Percentiles rank a stretch among this genome's conserved stretches.
These are phyloP conservation scores for Handroanthus guayacan DNA, from an alignment of 257 asterid genomes.

Conservation along the genomic window DNA sequence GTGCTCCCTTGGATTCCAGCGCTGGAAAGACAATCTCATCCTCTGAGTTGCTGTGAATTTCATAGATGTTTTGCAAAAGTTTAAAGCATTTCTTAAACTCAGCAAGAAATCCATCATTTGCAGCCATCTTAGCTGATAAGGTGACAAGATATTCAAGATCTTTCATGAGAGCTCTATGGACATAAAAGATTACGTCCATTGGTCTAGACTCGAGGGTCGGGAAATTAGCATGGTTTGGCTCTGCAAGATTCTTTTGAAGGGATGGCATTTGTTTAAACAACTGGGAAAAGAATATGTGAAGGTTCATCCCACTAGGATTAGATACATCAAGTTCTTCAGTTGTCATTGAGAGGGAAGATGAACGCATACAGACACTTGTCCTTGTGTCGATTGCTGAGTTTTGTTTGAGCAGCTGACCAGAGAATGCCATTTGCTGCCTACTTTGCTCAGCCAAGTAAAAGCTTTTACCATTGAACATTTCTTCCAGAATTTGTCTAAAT, in stretches of 20 bases:
- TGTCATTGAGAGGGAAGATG: conserved; percentile 49
- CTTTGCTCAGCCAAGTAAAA: conserved; percentile 58
- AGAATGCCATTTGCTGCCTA: conserved; percentile 39
- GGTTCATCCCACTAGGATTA: conserved; percentile 50
- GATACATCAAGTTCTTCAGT: conserved; percentile 44
- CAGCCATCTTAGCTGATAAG: conserved; percentile 65
- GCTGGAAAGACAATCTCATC: conserved; percentile 81
- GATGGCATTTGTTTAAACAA: conserved; percentile 47
- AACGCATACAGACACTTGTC: conserved; percentile 39
- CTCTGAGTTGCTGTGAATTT: conserved; percentile 71
- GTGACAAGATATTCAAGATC: conserved; percentile 63
- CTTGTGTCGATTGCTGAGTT: conserved; percentile 34
- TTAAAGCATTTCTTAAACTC: conserved; percentile 61
- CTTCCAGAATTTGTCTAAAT: conserved; percentile 59
- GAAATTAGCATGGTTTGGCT: conserved; percentile 35
- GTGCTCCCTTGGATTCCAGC: conserved; percentile 75
- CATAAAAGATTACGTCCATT: conserved; percentile 60
- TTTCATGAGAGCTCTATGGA: conserved; percentile 73
- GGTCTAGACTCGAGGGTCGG: conserved; percentile 60
- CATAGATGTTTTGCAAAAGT: conserved; percentile 55
- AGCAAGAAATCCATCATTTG: conserved; percentile 46
- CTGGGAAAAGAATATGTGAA: conserved; percentile 59
- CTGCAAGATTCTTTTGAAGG: conserved; percentile 44
- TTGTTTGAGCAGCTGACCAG: conserved; percentile 36
- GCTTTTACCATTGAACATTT: conserved; percentile 62